Base-by-base conservation (phyloP, 345 rosid species). In the Gynandropsis gynandra region DNA sequence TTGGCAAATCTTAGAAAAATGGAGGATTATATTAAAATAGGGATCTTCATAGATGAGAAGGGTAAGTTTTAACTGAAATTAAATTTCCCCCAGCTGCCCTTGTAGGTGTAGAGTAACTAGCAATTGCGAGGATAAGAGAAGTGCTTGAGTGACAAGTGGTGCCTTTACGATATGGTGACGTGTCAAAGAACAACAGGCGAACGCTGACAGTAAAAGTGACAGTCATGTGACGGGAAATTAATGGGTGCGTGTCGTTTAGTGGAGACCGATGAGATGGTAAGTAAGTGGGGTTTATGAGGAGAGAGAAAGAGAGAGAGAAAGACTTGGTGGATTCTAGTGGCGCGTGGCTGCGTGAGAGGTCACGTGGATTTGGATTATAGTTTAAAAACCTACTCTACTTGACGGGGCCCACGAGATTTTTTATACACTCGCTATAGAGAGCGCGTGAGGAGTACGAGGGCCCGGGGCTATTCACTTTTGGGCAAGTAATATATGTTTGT, bases 161-260 rank as follows among this genome's bases (percentile, higher is more conserved):
- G 17, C 4, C 38, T 36, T 38, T 14, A 47, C n/a, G n/a, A 7
- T 37, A 57, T 37, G 42, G 20, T 52, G 59, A 52, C 56, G 54
- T 58, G 56, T 13, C 50, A 10, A 31, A 55, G 44, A 47, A 15
- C 34, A 54, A 43, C 61, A 63, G 75, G 66, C 40, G 10, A 8
- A 31, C 15, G 10, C 4, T 42, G 42, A 41, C 54, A 62, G 34
- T 70, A 6, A 4, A 24, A 38, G 47, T 54, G 59, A 60, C 71
- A 34, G 65, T 47, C 70, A 54, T 39, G 81, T 70, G 69, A 50
- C 29, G 17, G 2, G 32, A 36, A 13, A 24, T 64, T 32, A 12
- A 53, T 51, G 45, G 52, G 6, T 19, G 42, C 16, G 1, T 44
- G 61, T 63, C 61, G 36, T 59, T 52, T 58, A 36, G 58, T 10